Conservation (phyloP, 495 filamentous ascomycete genomes). For the Hypoxylon fuscum region DNA sequence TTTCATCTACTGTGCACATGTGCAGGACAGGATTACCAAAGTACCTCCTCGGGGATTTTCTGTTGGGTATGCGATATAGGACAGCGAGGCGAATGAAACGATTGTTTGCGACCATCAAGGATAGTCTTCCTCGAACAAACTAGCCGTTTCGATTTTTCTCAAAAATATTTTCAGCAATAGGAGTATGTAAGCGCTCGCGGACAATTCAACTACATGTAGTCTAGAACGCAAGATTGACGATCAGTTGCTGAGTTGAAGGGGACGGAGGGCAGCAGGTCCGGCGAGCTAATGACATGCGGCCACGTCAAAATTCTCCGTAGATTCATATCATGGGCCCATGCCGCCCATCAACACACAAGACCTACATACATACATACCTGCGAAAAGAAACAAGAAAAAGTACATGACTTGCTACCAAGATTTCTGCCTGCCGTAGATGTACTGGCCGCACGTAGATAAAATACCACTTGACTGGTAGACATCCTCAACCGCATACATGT, state of each 20-base stretch:
- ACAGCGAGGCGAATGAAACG: neutral
- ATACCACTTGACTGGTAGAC: conserved; percentile 29
- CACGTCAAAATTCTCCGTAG: conserved; percentile 50
- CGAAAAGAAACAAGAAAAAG: conserved; percentile 2
- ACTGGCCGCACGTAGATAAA: neutral
- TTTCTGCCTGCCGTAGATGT: conserved; percentile 12
- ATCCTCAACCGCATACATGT: conserved; percentile 16
- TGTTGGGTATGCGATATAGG: too few species aligned
- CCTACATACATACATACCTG: conserved; percentile 25
- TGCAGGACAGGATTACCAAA: too few species aligned
- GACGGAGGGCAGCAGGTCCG: conserved; percentile 41
- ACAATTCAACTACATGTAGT: too few species aligned
- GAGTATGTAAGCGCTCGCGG: too few species aligned
- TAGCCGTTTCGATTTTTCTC: neutral
- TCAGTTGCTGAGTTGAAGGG: conserved; percentile 40
- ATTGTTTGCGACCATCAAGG: neutral
- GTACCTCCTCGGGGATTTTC: too few species aligned
- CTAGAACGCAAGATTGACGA: conserved; percentile 38
- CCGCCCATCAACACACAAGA: conserved; percentile 40
- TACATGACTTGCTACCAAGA: conserved; percentile 16
- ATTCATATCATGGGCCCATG: conserved; percentile 42
- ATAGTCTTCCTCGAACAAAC: neutral
- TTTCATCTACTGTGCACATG: too few species aligned
- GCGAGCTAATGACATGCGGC: conserved; percentile 47
- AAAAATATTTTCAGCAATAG: neutral